These are phyloP conservation scores for Lagerstroemia speciosa DNA, from an alignment of 345 rosid genomes.

Conservation along the genomic window DNA sequence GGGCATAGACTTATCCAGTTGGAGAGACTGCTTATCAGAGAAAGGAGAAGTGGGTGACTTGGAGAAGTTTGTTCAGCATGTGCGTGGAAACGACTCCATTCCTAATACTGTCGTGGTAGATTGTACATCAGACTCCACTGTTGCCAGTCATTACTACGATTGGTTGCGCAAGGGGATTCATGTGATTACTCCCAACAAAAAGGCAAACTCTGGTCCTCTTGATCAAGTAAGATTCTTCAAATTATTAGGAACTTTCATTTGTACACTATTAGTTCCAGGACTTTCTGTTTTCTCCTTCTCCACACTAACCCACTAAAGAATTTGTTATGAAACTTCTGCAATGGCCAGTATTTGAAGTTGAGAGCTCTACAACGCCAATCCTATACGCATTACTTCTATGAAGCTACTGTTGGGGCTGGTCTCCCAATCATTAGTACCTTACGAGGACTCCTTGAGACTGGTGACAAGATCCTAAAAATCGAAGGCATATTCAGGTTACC, in stretches of 20 bases:
- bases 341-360: slow-evolving; percentile 65
- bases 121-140: slow-evolving; percentile 80
- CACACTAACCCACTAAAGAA: not conserved
- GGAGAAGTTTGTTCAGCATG: slow-evolving; percentile 70
- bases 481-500: slow-evolving; percentile 91
- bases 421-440: slow-evolving; percentile 96
- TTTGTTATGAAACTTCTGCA: slow-evolving; percentile 12
- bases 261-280: not conserved
- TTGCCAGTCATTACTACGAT: slow-evolving; percentile 69
- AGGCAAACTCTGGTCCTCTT: slow-evolving; percentile 97
- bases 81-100: slow-evolving; percentile 84
- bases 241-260: not conserved
- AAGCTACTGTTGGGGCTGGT: slow-evolving; percentile 99
- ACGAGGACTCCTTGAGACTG: slow-evolving; percentile 94
- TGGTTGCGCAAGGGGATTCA: slow-evolving; percentile 93
- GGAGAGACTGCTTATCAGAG: slow-evolving; percentile 68
- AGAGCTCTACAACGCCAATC: slow-evolving; percentile 96
- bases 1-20: slow-evolving; percentile 71
- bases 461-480: slow-evolving; percentile 73
- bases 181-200: slow-evolving; percentile 96
- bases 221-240: slow-evolving; percentile 47
- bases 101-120: slow-evolving; percentile 93
- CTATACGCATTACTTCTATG: slow-evolving; percentile 95
- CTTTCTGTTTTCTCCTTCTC: not conserved
- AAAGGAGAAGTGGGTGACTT: slow-evolving; percentile 64